A percentile compares a stretch with the other conserved stretches of the same genome.
These are phyloP conservation scores for Candida easanensis DNA, from an alignment of 805 yeast genomes.

Conservation along the genomic window DNA sequence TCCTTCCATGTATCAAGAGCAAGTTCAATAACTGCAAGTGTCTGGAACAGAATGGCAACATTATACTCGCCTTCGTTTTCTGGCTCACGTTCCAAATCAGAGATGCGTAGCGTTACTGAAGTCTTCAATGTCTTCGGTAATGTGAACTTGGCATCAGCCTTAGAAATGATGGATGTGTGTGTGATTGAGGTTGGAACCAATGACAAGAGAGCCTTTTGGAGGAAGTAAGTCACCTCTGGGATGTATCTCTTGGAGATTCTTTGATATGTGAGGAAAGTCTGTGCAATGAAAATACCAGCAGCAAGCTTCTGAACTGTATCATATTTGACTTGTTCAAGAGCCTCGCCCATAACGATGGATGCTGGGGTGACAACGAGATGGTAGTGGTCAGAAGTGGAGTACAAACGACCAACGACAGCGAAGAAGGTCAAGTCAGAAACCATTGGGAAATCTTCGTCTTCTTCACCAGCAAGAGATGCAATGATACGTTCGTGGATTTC, in stretches of 20 bases:
- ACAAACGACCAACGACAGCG: slow-evolving; percentile 68
- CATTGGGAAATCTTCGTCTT: slow-evolving; percentile 34
- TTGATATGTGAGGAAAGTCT: slow-evolving; percentile 68
- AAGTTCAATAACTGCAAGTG: slow-evolving; percentile 30
- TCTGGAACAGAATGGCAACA: slow-evolving; percentile 27
- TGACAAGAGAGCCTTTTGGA: slow-evolving; percentile 49
- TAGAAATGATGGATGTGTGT: slow-evolving; percentile 9
- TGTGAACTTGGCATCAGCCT: slow-evolving; percentile 23
- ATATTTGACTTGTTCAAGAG: slow-evolving; percentile 51
- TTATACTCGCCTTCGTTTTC: slow-evolving; percentile 30
- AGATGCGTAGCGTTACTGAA: slow-evolving; percentile 15
- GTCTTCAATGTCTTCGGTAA: slow-evolving; percentile 17
- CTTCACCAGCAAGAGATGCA: slow-evolving; percentile 26
- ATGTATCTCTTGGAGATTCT: slow-evolving; percentile 72
- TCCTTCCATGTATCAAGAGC: slow-evolving; percentile 56
- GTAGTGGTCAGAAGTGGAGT: slow-evolving; percentile 94
- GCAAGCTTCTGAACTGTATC: slow-evolving; percentile 41
- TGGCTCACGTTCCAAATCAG: slow-evolving; percentile 21
- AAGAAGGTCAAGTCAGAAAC: slow-evolving; percentile 64
- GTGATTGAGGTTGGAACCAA: slow-evolving; percentile 36
- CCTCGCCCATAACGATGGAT: slow-evolving; percentile 66
- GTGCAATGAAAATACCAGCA: slow-evolving; percentile 65
- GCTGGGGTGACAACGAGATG: slow-evolving; percentile 90
- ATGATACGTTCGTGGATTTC: slow-evolving; percentile 53
- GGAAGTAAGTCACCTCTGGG: slow-evolving; percentile 71